Base-by-base conservation (phyloP, 2,329 filamentous ascomycete species). In the Penicillium freii region DNA sequence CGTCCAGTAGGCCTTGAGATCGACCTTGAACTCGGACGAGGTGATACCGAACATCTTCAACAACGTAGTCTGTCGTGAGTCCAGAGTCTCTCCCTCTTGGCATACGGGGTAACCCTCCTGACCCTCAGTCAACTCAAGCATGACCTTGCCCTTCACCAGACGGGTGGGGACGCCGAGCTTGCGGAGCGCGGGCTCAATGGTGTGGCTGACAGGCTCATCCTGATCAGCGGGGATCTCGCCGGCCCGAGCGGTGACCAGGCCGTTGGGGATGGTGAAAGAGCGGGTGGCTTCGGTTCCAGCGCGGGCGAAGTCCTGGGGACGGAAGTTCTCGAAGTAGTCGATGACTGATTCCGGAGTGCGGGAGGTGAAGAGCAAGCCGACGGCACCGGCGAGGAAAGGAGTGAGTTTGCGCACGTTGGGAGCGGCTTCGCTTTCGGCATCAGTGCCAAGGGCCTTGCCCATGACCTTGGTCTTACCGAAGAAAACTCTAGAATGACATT, bases 401-500 rank as follows among this genome's bases (percentile, higher is more conserved):
- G 84, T 79, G 57, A 97, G 85, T 62, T 80, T 78, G 73, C 90
- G 82, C 69, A 94, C 85, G 72, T 91, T 90, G 44, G 90, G 85
- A 66, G 91, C 89, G 77, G 90, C 84, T 78, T 92, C 91, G 69
- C 91, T 89, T 71, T 90, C 88, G 65, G 87, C 82, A 53, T 82
- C 87, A 63, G 84, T 84, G 72, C 94, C 94, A 27, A 99, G 88
- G 56, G 94, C 92, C 78, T 94, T 93, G 69, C 90, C 87, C 92
- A 97, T 97, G 76, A 99, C 92, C 80, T 97, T 97, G 59, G 93
- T 97, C 82, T 97, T 99, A 79, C 93, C 94, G 78, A 97, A 97
- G 86, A 97, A 97, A 74, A 99, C 81, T 68, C 92, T 94, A 69
- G 5, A 57, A 54, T 49, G 7, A 40, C n/a, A 44, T 56, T 44